Evolutionary conservation across 208 protist genomes (phyloP).

Genomic region (Leishmania gerbilli): DNA sequence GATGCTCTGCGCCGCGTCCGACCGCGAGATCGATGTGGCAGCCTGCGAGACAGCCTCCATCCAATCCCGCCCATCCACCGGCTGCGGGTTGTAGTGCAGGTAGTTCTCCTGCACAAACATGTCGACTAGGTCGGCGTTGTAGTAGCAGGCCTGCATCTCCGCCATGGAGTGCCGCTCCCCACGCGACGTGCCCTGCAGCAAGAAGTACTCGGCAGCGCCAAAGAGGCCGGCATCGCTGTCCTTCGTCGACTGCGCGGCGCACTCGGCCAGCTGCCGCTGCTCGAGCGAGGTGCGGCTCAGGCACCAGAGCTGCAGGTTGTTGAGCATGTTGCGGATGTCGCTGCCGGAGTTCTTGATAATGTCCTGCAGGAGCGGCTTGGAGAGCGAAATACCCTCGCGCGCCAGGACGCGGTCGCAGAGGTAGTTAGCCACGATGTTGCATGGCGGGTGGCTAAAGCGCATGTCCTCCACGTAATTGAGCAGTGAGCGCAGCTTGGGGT

Average conservation of each 20-base stretch:
- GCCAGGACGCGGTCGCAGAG: slow-evolving; percentile 88
- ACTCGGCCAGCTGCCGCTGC: slow-evolving; percentile 67
- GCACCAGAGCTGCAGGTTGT: slow-evolving; percentile 96
- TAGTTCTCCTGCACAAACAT: slow-evolving; percentile 97
- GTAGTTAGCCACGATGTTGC: slow-evolving; percentile 86
- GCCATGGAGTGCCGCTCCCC: slow-evolving; percentile 66
- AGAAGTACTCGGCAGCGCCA: slow-evolving; percentile 86
- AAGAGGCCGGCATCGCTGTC: slow-evolving; percentile 93
- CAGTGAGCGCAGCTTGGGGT: slow-evolving; percentile 94
- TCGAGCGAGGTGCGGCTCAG: slow-evolving; percentile 51
- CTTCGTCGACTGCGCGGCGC: slow-evolving; percentile 82
- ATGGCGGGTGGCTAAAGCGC: slow-evolving; percentile 89
- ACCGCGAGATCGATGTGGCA: slow-evolving; percentile 67
- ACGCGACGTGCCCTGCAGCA: slow-evolving; percentile 72
- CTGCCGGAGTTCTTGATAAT: slow-evolving; percentile 89
- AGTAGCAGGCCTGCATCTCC: slow-evolving; percentile 88
- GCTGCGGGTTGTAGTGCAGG: slow-evolving; percentile 82
- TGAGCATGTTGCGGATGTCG: slow-evolving; percentile 97
- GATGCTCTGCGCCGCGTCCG: slow-evolving; percentile 73
- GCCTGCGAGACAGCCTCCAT: slow-evolving; percentile 50
- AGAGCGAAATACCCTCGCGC: slow-evolving; percentile 89
- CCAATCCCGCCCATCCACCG: slow-evolving; percentile 28
- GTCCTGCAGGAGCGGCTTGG: slow-evolving; percentile 85
- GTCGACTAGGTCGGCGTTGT: slow-evolving; percentile 93
- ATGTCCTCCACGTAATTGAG: slow-evolving; percentile 96